These are phyloP conservation scores for Blastobotrys proliferans DNA, from an alignment of 1,139 yeast genomes.

Conservation along the genomic window DNA sequence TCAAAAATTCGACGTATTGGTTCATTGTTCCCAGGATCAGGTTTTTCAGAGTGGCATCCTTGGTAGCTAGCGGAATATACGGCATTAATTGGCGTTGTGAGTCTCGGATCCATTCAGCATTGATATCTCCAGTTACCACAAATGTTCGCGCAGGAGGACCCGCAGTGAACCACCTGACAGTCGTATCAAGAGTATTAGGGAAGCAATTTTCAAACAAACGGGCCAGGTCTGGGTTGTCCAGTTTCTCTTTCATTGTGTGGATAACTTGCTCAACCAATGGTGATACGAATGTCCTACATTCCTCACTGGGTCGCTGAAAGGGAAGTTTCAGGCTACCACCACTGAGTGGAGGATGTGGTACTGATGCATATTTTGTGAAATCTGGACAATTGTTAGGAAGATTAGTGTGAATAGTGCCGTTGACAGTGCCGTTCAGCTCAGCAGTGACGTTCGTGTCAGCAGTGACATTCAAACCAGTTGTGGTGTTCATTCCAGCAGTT, in stretches of 20 bases:
- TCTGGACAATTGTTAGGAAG: conserved; percentile 33
- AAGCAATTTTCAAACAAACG: conserved; percentile 75
- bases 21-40: conserved; percentile 74
- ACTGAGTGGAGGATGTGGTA: conserved; percentile 32
- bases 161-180: conserved; percentile 64
- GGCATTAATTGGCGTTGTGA: conserved; percentile 80
- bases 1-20: conserved; percentile 65
- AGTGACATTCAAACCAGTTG: neutral
- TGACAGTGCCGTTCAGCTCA: neutral
- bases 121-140: conserved; percentile 80
- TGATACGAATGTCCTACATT: conserved; percentile 72
- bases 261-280: conserved; percentile 61
- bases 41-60: conserved; percentile 47
- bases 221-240: conserved; percentile 62
- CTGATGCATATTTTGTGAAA: conserved; percentile 38
- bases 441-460: neutral
- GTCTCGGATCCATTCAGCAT: conserved; percentile 88
- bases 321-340: conserved; percentile 48
- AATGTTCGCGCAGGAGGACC: conserved; percentile 48
- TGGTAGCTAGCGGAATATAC: conserved; percentile 55
- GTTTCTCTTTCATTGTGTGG: conserved; percentile 45
- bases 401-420: neutral
- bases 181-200: conserved; percentile 87
- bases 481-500: neutral
- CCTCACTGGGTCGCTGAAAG: conserved; percentile 66